Evolutionary conservation across 1,284 basidiomycete species (phyloP).

Genomic region (Cutaneotrichosporon cavernicola): DNA sequence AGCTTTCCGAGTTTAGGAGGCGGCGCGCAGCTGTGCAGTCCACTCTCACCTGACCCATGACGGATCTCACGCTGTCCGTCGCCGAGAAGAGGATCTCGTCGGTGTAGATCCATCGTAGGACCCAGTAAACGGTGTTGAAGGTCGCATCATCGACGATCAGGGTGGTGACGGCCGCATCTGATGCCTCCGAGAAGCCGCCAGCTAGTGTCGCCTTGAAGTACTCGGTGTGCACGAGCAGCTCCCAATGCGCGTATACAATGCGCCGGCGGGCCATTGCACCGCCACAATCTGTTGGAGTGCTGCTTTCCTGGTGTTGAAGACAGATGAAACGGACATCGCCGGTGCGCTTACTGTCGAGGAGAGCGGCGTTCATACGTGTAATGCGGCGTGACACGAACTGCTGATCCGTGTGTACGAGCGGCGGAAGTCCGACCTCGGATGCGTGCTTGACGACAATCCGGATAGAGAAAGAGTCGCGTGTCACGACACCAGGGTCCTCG

Average conservation of each 20-base stretch:
- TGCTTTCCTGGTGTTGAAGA: conserved; percentile 56
- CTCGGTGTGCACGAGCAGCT: conserved; percentile 68
- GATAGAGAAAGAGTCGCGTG: conserved; percentile 66
- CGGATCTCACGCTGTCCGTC: conserved; percentile 55
- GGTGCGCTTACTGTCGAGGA: conserved; percentile 46
- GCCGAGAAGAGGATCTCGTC: conserved; percentile 57
- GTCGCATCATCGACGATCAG: conserved; percentile 76
- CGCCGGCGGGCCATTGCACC: conserved; percentile 33
- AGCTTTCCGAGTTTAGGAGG: conserved; percentile 20
- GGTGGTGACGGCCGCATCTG: conserved; percentile 45
- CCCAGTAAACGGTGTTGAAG: conserved; percentile 77
- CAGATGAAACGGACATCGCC: conserved; percentile 67
- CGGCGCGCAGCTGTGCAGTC: conserved; percentile 22
- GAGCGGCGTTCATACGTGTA: conserved; percentile 23
- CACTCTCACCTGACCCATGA: conserved; percentile 32
- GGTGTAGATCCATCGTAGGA: conserved; percentile 66
- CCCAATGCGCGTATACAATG: conserved; percentile 75
- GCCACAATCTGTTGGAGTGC: not conserved
- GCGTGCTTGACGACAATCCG: conserved; percentile 64
- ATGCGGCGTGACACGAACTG: conserved; percentile 21
- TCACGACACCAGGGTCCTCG: conserved; percentile 60
- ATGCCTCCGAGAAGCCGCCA: conserved; percentile 67
- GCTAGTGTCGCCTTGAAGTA: conserved; percentile 77
- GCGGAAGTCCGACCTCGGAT: conserved; percentile 53
- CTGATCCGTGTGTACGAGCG: conserved; percentile 64